Percentiles rank a stretch among this genome's conserved stretches.
Conservation (phyloP, 768 basidiomycete species). For the Pleurotus tuoliensis region DNA sequence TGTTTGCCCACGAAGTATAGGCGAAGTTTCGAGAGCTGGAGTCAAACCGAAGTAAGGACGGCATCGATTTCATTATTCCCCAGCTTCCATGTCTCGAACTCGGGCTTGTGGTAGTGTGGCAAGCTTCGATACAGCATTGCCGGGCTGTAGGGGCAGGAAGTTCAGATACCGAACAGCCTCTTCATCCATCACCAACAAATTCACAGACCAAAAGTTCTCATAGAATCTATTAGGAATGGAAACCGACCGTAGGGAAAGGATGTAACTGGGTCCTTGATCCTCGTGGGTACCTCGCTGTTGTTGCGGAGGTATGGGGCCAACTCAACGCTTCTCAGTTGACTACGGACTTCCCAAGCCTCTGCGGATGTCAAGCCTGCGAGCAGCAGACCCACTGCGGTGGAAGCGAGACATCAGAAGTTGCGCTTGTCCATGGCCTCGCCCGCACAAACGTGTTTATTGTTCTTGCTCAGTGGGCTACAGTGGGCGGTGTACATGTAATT, state of each 20-base stretch:
- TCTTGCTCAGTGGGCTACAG: background rate
- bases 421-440: background rate
- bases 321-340: slow-evolving; percentile 5
- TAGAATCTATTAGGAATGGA: slow-evolving; percentile 7
- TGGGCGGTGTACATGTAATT: background rate
- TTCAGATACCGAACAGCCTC: slow-evolving; percentile 2
- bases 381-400: slow-evolving; percentile 4
- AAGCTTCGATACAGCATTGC: background rate
- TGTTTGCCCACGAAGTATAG: background rate
- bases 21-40: background rate
- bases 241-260: background rate
- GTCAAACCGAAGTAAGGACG: background rate
- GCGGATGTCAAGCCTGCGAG: background rate
- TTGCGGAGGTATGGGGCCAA: slow-evolving; percentile 7
- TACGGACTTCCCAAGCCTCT: slow-evolving; percentile 6
- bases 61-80: slow-evolving; percentile 6
- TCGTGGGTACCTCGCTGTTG: slow-evolving; percentile 20
- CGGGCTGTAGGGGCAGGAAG: background rate
- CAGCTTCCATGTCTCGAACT: background rate
- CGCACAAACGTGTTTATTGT: background rate
- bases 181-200: slow-evolving; percentile 2
- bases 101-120: background rate
- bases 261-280: slow-evolving; percentile 14
- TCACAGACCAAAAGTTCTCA: slow-evolving; percentile 1
- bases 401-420: background rate